Conservation (phyloP, 2,329 filamentous ascomycete genomes). For the Exophiala viscosa region DNA sequence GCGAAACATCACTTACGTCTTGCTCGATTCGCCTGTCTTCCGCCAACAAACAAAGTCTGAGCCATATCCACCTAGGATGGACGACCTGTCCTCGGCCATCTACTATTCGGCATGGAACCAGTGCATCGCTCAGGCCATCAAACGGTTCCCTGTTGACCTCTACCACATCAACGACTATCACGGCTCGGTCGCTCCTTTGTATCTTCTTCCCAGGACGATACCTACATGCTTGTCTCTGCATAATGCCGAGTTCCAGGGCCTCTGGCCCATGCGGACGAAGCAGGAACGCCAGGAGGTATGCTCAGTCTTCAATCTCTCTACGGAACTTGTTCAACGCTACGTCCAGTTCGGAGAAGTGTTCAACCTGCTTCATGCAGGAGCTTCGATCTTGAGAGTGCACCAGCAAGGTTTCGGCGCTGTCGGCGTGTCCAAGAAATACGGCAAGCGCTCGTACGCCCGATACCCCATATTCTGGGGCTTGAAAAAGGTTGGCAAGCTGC, state of each 20-base stretch:
- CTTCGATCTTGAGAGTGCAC: slow-evolving; percentile 62
- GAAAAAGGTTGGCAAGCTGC: slow-evolving; percentile 59
- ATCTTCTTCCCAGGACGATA: slow-evolving; percentile 60
- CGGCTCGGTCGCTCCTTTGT: slow-evolving; percentile 60
- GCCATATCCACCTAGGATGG: slow-evolving; percentile 66
- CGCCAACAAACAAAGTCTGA: slow-evolving; percentile 60
- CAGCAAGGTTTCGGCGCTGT: slow-evolving; percentile 66
- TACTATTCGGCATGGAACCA: slow-evolving; percentile 70
- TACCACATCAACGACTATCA: slow-evolving; percentile 67
- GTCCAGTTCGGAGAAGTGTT: slow-evolving; percentile 67
- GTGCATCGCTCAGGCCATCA: slow-evolving; percentile 62
- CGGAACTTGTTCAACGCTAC: slow-evolving; percentile 56
- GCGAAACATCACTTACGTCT: slow-evolving; percentile 65
- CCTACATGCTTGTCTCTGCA: slow-evolving; percentile 63
- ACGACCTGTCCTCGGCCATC: slow-evolving; percentile 64
- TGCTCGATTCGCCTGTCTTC: slow-evolving; percentile 65
- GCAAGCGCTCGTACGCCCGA: slow-evolving; percentile 61
- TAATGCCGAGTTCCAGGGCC: slow-evolving; percentile 66
- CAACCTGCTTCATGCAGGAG: slow-evolving; percentile 64
- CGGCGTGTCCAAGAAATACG: slow-evolving; percentile 66
- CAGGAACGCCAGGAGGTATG: slow-evolving; percentile 62
- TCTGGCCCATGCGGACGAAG: slow-evolving; percentile 64
- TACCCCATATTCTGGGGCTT: slow-evolving; percentile 69
- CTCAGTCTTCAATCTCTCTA: slow-evolving; percentile 59
- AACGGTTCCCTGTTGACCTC: slow-evolving; percentile 60